These are phyloP conservation scores for Solanum microdontum DNA, from an alignment of 257 asterid genomes.

Conservation along the genomic window DNA sequence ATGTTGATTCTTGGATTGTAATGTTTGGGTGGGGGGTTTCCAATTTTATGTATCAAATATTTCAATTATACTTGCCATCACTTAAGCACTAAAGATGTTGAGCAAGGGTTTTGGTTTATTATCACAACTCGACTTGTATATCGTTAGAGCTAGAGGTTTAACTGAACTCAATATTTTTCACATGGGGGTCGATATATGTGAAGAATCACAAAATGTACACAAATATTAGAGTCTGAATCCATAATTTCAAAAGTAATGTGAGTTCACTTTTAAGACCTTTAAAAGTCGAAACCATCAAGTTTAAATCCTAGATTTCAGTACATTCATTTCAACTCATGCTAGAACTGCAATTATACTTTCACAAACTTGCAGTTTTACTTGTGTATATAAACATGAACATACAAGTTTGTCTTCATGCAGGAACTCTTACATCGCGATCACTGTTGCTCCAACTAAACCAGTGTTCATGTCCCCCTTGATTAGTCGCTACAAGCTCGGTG, in stretches of 20 bases:
- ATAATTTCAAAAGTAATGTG: background rate
- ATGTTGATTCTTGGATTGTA: background rate
- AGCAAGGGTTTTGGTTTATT: background rate
- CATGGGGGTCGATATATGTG: background rate
- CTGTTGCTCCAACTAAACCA: background rate
- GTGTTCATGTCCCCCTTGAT: background rate
- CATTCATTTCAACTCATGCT: background rate
- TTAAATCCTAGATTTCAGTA: background rate
- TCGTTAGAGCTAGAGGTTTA: background rate
- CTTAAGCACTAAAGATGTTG: background rate
- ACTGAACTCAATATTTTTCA: background rate
- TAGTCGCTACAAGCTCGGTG: background rate
- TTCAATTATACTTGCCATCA: background rate
- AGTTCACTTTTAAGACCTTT: background rate
- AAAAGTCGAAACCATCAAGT: background rate
- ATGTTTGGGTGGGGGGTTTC: background rate
- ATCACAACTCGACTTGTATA: background rate
- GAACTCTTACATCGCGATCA: background rate
- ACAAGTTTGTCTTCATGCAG: background rate
- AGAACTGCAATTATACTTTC: background rate
- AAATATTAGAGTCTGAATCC: background rate
- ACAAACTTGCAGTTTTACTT: background rate
- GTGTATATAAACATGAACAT: background rate
- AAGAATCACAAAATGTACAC: background rate
- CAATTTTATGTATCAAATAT: background rate